Evolutionary conservation across 768 basidiomycete genomes (phyloP), one percentile per base, ranked within the genome.

Genomic region (Tylopilus sp.): DNA sequence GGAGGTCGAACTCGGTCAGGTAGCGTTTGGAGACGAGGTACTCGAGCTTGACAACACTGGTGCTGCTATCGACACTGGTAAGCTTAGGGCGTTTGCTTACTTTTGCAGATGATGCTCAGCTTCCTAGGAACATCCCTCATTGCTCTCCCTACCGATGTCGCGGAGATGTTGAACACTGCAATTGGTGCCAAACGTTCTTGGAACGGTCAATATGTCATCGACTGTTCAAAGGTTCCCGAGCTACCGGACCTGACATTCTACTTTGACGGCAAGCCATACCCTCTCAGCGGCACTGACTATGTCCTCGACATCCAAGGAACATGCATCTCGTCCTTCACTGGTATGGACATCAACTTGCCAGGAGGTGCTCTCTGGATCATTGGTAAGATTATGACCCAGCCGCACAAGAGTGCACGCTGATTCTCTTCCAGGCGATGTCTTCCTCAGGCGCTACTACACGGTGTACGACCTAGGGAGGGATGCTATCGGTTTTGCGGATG

Each of bases 121-220:
- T 43, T 26, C 1, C 47, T 9, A 86, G 93, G 94, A 50, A 98
- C 97, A 36, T 95, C 92, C 8, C 78, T 98, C 55, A 98, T 98
- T 62, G 96, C 88, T 45, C 77, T 96, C 45, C 96, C 96, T 46
- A 85, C 86, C 52, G 96, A 98, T 65, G 80, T 98, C 49, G 95
- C 97, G 48, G 97, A 99, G 78, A 92, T 99, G 92, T 77, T 99
- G 63, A 98, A 99, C 74, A 77, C 87, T 29, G 85, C 89, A 70
- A 97, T 99, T 48, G 97, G 97, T 54, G 96, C 96, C 14, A 89
- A 82, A 74, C 92, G 87, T 66, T 83, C 86, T 2, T 98, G 95
- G 95, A 97, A 89, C 66, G 97, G 96, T 36, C 96, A 98, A 72
- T 97, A 96, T 67, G 84, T 83, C 24, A 77, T 99, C 56, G 91